Percentiles rank a stretch among this genome's conserved stretches.
Conservation (phyloP, 2,329 filamentous ascomycete species). For the Emergomyces orientalis region DNA sequence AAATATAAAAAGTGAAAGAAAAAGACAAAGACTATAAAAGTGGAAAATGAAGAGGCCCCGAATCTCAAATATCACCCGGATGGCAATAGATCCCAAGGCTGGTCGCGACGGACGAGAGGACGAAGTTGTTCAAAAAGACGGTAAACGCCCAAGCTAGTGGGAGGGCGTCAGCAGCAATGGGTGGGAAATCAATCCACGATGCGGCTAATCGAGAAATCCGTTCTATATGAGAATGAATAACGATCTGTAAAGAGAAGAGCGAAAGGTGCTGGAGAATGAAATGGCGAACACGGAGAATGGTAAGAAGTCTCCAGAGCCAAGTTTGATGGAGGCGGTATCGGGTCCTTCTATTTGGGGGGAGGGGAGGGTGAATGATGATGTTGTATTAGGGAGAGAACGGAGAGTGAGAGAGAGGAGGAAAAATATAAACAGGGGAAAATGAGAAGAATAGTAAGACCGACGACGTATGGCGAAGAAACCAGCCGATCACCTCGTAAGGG, state of each 20-base stretch:
- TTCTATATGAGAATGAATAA: neutral
- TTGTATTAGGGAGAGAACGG: neutral
- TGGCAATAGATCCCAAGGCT: neutral
- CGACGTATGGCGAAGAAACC: neutral
- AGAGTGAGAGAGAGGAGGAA: neutral
- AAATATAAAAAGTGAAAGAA: neutral
- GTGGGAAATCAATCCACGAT: neutral
- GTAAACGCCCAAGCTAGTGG: neutral
- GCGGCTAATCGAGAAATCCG: neutral
- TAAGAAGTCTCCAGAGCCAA: no score
- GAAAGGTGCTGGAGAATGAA: neutral
- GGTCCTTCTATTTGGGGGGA: neutral
- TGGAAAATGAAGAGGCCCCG: neutral
- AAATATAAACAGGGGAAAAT: neutral
- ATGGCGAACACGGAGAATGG: neutral
- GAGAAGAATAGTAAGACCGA: constrained; percentile 1
- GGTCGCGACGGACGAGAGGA: constrained; percentile 2
- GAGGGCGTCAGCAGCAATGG: neutral
- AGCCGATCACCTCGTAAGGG: constrained; percentile 5
- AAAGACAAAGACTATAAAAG: neutral
- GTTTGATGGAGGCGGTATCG: neutral
- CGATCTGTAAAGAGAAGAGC: neutral
- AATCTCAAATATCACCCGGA: neutral
- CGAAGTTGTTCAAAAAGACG: neutral
- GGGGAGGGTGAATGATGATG: neutral